Conservation (phyloP, 2,329 filamentous ascomycete genomes). For the Alternaria brassicicola region DNA sequence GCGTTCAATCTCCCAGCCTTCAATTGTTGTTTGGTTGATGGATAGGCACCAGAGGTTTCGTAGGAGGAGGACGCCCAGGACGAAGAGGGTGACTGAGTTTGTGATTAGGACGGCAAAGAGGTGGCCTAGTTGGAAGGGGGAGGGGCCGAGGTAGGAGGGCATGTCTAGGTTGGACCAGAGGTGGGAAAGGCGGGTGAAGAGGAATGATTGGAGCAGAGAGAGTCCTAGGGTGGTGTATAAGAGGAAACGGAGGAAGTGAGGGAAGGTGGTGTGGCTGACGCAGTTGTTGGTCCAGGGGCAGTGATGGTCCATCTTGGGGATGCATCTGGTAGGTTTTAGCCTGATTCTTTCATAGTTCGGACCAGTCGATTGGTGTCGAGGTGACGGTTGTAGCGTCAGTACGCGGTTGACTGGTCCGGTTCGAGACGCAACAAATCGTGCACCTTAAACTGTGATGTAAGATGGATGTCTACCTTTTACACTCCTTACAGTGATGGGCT, state of each 20-base stretch:
- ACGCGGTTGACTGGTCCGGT: background rate
- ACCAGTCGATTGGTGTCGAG: background rate
- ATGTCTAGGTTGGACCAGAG: slow-evolving; percentile 71
- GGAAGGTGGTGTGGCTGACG: slow-evolving; percentile 80
- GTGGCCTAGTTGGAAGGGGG: slow-evolving; percentile 62
- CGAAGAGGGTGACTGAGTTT: slow-evolving; percentile 65
- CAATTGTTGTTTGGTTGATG: slow-evolving; percentile 79
- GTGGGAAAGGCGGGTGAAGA: slow-evolving; percentile 63
- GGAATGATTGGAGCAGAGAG: slow-evolving; percentile 63
- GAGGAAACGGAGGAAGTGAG: slow-evolving; percentile 82
- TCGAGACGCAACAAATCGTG: background rate
- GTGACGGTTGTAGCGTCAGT: background rate
- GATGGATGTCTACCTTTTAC: slow-evolving; percentile 58
- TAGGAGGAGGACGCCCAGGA: slow-evolving; percentile 68
- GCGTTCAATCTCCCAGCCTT: slow-evolving; percentile 70
- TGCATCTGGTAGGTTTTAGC: slow-evolving; percentile 57
- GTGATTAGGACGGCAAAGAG: slow-evolving; percentile 66
- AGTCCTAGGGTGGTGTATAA: slow-evolving; percentile 70
- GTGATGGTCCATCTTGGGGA: slow-evolving; percentile 85
- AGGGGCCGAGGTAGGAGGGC: slow-evolving; percentile 74
- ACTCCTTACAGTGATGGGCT: slow-evolving; percentile 81
- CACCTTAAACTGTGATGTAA: background rate
- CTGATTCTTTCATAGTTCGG: background rate
- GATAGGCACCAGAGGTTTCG: slow-evolving; percentile 64
- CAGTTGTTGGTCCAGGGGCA: slow-evolving; percentile 87